A percentile compares a stretch with the other conserved stretches of the same genome.
Evolutionary conservation across 2,329 filamentous ascomycete genomes (phyloP).

Genomic region (Mollisia scopiformis): DNA sequence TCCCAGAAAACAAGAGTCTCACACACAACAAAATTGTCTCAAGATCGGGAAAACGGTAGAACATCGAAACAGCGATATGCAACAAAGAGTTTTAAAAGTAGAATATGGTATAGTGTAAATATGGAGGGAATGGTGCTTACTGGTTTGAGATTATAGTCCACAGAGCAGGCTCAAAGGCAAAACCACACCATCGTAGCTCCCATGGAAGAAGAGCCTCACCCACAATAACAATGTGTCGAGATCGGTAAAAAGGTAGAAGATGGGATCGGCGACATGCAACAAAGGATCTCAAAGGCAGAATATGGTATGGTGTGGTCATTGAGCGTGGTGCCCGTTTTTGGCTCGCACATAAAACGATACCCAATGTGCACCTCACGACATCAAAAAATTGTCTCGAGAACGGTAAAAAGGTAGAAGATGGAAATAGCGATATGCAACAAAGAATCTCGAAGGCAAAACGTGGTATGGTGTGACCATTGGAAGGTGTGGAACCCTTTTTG

Average conservation of each 20-base stretch:
- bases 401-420: background rate
- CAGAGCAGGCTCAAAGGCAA: background rate
- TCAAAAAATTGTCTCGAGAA: background rate
- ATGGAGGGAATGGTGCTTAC: too few species aligned
- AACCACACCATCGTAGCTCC: background rate
- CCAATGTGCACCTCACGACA: too few species aligned
- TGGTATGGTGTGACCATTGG: too few species aligned
- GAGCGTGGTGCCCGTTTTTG: background rate
- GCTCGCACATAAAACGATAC: background rate
- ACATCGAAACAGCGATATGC: background rate
- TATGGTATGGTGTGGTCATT: too few species aligned
- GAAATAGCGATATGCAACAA: background rate
- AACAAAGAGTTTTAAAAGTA: background rate
- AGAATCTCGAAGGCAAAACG: background rate
- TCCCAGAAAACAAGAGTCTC: too few species aligned
- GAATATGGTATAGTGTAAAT: background rate
- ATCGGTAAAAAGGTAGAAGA: background rate
- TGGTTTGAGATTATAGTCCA: too few species aligned
- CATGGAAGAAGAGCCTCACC: background rate
- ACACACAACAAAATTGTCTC: background rate
- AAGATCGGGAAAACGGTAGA: background rate
- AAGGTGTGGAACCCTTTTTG: background rate
- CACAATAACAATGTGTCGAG: background rate
- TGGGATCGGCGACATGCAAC: background rate
- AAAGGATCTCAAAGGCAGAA: background rate